These are phyloP conservation scores for Cercospora nicotianae DNA, from an alignment of 2,329 filamentous ascomycete species.

Conservation along the genomic window DNA sequence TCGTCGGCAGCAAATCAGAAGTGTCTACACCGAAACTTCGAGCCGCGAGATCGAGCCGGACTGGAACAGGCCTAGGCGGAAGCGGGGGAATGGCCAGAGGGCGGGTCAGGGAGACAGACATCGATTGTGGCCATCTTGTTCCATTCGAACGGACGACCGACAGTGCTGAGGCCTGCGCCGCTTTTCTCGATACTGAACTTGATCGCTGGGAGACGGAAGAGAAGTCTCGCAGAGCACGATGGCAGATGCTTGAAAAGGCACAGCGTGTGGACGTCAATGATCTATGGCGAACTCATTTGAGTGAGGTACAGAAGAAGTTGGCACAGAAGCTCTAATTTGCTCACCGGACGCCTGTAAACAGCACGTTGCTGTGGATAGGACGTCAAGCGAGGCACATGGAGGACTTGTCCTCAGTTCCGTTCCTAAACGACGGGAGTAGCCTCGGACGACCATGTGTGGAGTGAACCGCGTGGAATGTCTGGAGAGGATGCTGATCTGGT, in stretches of 20 bases:
- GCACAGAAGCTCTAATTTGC: background rate
- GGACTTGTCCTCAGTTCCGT: too few relatives aligned
- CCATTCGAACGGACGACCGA: conserved; percentile 74
- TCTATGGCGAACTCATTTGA: background rate
- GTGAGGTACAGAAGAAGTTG: background rate
- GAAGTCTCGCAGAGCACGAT: conserved; percentile 31
- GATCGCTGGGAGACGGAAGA: conserved; percentile 39
- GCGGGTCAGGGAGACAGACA: conserved; percentile 65
- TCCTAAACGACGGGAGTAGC: too few relatives aligned
- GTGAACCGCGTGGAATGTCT: too few relatives aligned
- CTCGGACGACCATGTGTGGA: too few relatives aligned
- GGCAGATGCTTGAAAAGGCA: conserved; percentile 31
- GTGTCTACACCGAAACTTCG: conserved; percentile 56
- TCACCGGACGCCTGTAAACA: too few relatives aligned
- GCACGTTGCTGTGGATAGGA: too few relatives aligned
- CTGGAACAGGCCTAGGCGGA: conserved; percentile 66
- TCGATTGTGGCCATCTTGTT: conserved; percentile 73
- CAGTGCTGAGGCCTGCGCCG: conserved; percentile 57
- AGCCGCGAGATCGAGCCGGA: conserved; percentile 62
- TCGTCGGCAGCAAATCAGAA: conserved; percentile 63
- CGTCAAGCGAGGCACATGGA: too few relatives aligned
- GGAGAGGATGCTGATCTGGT: too few relatives aligned
- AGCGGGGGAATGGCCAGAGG: conserved; percentile 65
- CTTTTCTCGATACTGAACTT: conserved; percentile 41
- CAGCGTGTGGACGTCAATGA: conserved; percentile 35